A percentile compares a stretch with the other conserved stretches of the same genome.
These are phyloP conservation scores for Brassica cretica DNA, from an alignment of 345 rosid genomes.

Conservation along the genomic window DNA sequence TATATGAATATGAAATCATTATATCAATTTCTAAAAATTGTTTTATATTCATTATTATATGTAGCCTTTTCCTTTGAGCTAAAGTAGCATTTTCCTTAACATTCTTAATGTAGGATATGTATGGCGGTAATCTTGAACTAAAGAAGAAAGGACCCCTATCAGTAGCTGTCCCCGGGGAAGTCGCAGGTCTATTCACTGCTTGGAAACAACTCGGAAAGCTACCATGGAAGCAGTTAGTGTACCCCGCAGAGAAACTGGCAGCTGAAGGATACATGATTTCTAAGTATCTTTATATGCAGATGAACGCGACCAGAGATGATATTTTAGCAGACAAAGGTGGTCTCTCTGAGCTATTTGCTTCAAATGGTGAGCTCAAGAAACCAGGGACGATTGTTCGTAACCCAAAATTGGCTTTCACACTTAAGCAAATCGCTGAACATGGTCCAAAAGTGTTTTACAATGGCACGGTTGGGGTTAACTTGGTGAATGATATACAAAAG, in stretches of 20 bases:
- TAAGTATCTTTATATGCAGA: constrained; percentile 47
- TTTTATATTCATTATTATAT: too few relatives aligned
- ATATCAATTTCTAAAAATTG: too few relatives aligned
- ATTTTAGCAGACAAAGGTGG: constrained; percentile 58
- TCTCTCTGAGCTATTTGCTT: constrained; percentile 38
- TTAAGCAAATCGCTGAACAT: constrained; percentile 7
- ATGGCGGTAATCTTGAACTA: constrained; percentile 6
- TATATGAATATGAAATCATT: too few relatives aligned
- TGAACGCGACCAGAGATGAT: constrained; percentile 27
- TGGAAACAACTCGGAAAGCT: constrained; percentile 53
- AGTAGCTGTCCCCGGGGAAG: constrained; percentile 55
- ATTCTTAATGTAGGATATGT: constrained; percentile 49
- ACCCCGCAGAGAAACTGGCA: constrained; percentile 46
- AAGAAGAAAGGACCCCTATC: constrained; percentile 19
- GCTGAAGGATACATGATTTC: constrained; percentile 40
- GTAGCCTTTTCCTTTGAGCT: too few relatives aligned
- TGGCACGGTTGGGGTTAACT: constrained; percentile 46
- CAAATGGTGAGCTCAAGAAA: constrained; percentile 44
- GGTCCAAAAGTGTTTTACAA: constrained; percentile 51
- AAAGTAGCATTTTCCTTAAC: neutral
- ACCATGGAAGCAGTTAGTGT: constrained; percentile 48
- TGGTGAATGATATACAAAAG: constrained; percentile 41
- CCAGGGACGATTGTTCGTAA: constrained; percentile 27
- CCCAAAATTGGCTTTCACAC: constrained; percentile 36
- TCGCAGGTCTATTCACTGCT: constrained; percentile 51